phyloP scores from a whole-genome alignment of 2,329 filamentous ascomycete genomes.

The Alternaria brassicicola region DNA sequence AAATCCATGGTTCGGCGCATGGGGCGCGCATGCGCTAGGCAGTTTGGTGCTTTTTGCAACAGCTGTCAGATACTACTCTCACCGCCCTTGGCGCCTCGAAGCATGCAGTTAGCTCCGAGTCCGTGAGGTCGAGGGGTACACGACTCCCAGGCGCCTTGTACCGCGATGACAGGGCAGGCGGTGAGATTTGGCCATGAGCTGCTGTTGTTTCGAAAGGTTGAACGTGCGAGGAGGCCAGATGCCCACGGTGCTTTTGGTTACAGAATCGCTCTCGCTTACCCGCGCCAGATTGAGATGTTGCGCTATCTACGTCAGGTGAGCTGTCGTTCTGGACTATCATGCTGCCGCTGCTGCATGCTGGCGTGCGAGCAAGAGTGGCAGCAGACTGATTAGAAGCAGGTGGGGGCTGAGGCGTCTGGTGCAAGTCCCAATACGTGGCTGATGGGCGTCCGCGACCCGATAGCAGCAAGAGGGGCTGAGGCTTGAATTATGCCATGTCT shows the following conservation, averaged over 20 bases:
- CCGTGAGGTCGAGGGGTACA: conserved; percentile 1
- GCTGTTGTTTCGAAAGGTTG: conserved; percentile 1
- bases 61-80: conserved; percentile 13
- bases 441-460: conserved; percentile 19
- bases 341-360: conserved; percentile 1
- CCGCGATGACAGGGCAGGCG: conserved; percentile 2
- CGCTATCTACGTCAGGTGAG: background rate
- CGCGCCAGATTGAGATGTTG: background rate
- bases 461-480: conserved; percentile 11
- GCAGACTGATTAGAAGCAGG: background rate
- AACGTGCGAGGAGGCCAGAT: background rate
- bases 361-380: background rate
- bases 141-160: conserved; percentile 1
- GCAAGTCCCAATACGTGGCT: conserved; percentile 6
- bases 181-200: conserved; percentile 6
- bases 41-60: conserved; percentile 14
- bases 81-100: conserved; percentile 5
- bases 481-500: conserved; percentile 4
- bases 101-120: conserved; percentile 4
- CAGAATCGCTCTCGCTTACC: background rate
- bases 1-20: conserved; percentile 18
- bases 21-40: conserved; percentile 21
- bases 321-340: background rate
- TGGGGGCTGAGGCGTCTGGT: conserved; percentile 16
- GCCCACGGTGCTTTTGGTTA: background rate